Conservation (phyloP, 2,329 filamentous ascomycete species). For the Chalaropsis thielavioides region DNA sequence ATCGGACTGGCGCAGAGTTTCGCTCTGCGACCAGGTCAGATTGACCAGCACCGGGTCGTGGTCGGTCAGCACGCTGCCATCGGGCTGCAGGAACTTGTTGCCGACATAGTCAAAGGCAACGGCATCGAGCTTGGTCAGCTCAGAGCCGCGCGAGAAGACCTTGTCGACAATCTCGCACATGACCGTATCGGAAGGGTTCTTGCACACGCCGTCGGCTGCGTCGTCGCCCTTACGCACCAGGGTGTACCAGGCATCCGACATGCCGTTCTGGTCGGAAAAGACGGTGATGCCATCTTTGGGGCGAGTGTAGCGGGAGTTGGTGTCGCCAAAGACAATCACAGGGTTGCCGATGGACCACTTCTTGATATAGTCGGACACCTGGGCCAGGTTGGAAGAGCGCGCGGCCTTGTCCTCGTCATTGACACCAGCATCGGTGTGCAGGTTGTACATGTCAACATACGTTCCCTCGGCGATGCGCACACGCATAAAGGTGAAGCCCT, state of each 20-base stretch:
- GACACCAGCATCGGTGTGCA: slow-evolving; percentile 51
- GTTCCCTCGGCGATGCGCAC: slow-evolving; percentile 33
- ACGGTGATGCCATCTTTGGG: slow-evolving; percentile 38
- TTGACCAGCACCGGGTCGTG: slow-evolving; percentile 50
- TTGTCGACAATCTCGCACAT: slow-evolving; percentile 55
- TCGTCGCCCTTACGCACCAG: slow-evolving; percentile 36
- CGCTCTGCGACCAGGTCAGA: slow-evolving; percentile 32
- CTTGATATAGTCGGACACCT: slow-evolving; percentile 44
- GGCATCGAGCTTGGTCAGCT: slow-evolving; percentile 33
- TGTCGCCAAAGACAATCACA: slow-evolving; percentile 50
- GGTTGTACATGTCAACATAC: slow-evolving; percentile 50
- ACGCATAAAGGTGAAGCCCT: slow-evolving; percentile 56
- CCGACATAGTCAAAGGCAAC: slow-evolving; percentile 41
- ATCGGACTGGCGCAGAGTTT: slow-evolving; percentile 30
- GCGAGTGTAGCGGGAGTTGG: slow-evolving; percentile 50
- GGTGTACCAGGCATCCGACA: slow-evolving; percentile 47
- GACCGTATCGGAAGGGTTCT: slow-evolving; percentile 40
- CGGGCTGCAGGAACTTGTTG: slow-evolving; percentile 39
- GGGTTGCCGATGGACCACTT: slow-evolving; percentile 43
- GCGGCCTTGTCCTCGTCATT: slow-evolving; percentile 38
- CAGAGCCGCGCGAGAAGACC: slow-evolving; percentile 42
- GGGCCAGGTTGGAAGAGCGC: slow-evolving; percentile 43
- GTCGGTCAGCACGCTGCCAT: slow-evolving; percentile 45
- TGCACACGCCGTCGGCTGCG: slow-evolving; percentile 33
- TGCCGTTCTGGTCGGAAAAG: slow-evolving; percentile 35